Percentiles rank a stretch among this genome's conserved stretches.
Conservation (phyloP, 2,329 filamentous ascomycete genomes). For the Amphichorda felina region DNA sequence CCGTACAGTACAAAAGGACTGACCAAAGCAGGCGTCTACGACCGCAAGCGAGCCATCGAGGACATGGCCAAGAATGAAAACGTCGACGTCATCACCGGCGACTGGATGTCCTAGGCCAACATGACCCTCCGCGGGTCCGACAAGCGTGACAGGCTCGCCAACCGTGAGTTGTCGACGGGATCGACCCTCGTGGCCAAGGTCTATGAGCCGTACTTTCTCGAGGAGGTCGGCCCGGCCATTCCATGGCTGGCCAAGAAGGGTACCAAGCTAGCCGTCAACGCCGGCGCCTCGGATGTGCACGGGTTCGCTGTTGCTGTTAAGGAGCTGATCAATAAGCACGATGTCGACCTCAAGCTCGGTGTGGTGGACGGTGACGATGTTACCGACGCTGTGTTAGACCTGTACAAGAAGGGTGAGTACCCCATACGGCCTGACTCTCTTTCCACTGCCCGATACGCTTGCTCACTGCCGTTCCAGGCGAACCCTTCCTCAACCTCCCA, state of each 20-base stretch:
- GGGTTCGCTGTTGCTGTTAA: slow-evolving; percentile 9
- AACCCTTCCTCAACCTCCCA: slow-evolving; percentile 10
- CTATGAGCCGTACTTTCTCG: slow-evolving; percentile 29
- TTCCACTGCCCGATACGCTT: too few relatives aligned
- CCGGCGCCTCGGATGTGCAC: slow-evolving; percentile 18
- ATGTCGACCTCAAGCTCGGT: slow-evolving; percentile 17
- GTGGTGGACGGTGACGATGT: slow-evolving; percentile 22
- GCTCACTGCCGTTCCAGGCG: too few relatives aligned
- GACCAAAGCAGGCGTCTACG: slow-evolving; percentile 20
- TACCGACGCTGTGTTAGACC: slow-evolving; percentile 11
- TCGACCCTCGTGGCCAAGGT: slow-evolving; percentile 11
- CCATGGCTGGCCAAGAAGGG: slow-evolving; percentile 13
- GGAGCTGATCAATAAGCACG: slow-evolving; percentile 16
- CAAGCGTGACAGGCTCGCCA: slow-evolving; percentile 12
- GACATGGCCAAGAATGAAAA: slow-evolving; percentile 13
- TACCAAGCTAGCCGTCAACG: slow-evolving; percentile 23
- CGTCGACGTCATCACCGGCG: slow-evolving; percentile 17
- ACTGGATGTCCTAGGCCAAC: slow-evolving; percentile 18
- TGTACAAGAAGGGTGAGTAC: slow-evolving; percentile 9
- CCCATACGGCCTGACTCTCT: background rate
- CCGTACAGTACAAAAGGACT: too few relatives aligned
- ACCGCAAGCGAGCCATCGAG: slow-evolving; percentile 16
- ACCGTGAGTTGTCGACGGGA: slow-evolving; percentile 13
- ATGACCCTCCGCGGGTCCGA: slow-evolving; percentile 16
- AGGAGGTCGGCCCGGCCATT: slow-evolving; percentile 17